Evolutionary conservation across 345 rosid species (phyloP), one percentile per base, ranked within the genome.

Genomic region (Streptanthus diversifolius): DNA sequence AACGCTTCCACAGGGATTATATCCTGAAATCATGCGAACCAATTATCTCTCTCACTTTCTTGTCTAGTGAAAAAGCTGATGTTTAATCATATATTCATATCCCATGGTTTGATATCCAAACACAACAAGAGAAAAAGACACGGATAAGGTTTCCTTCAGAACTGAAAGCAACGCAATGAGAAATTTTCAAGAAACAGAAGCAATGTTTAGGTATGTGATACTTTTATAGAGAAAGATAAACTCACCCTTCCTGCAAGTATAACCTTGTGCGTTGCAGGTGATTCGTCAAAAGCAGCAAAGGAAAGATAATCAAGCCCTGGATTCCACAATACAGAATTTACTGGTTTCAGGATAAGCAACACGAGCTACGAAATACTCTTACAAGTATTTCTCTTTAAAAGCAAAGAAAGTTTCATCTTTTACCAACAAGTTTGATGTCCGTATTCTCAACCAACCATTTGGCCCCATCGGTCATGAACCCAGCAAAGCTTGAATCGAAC

Each of bases 381-480:
- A 12, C 22, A 17, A 15, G 49, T 18, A 54, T 22, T 24, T 25
- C 43, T 32, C 24, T 13, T 53, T 25, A 17, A 44, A 41, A 37
- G 24, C 30, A 24, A 58, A 0, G 1, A 0, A 25, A 71, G 15
- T 1, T 32, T 1, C 17, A 56, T 39, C 9, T 14, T 55, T 25
- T 76, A 93, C 97, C 98, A 53, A 93, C 80, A 67, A 93, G 81
- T 84, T 89, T 93, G 81, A 93, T 83, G 77, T 89, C 95, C 0
- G 98, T 89, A 66, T 93, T 88, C 30, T 91, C 92, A 22, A 88
- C 91, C 87, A 93, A 79, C 96, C 97, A 93, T 55, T 85, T 84
- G 2, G 97, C 96, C n/a, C 92, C 98, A 71, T 89, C 97, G 40
- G 72, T 82, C 82, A 82, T 80, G 62, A 93, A 93, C 3, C 97